Evolutionary conservation across 495 filamentous ascomycete species (phyloP).

Genomic region (Bryoglossum gracile): DNA sequence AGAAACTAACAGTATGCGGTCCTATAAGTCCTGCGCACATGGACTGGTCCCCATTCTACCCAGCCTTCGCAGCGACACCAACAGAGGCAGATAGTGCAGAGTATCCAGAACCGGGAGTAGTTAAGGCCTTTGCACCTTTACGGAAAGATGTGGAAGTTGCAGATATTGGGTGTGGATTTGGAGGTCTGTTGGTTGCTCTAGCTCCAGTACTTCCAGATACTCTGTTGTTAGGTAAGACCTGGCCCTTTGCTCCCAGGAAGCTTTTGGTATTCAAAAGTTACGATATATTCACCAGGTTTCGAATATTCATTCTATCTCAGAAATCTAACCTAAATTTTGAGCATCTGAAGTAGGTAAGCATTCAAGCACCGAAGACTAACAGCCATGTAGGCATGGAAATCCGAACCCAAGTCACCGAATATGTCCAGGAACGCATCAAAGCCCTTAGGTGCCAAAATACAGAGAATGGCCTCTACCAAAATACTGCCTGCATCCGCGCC

Average conservation of each 20-base stretch:
- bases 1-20: constrained; percentile 37
- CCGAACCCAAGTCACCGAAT: constrained; percentile 78
- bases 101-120: constrained; percentile 17
- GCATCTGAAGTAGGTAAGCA: no score
- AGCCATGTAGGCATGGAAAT: constrained; percentile 66
- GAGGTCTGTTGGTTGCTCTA: constrained; percentile 81
- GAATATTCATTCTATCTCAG: no score
- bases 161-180: constrained; percentile 96
- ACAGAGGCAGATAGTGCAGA: not conserved
- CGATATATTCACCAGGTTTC: no score
- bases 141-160: constrained; percentile 77
- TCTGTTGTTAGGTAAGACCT: constrained; percentile 65
- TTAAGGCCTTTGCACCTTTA: constrained; percentile 37
- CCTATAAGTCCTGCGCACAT: constrained; percentile 75
- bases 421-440: constrained; percentile 75
- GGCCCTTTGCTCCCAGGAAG: no score
- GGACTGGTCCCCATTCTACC: constrained; percentile 85
- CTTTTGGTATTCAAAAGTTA: no score
- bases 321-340: no score
- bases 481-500: constrained; percentile 76
- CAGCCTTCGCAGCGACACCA: constrained; percentile 46
- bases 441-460: constrained; percentile 66
- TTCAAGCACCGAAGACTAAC: constrained; percentile 7
- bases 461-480: constrained; percentile 60
- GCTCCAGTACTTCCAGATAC: constrained; percentile 74